A percentile compares a stretch with the other conserved stretches of the same genome.
These are phyloP conservation scores for cucumber (Cucumis sativus) DNA, from an alignment of 306 rosid genomes.

Conservation along the genomic window Cucumber_9930_V3 NC_026661.2:17305001-17305500, in stretches of 20 bases:
- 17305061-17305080: background rate
- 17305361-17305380: too few relatives aligned
- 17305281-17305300: background rate
- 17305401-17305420: too few relatives aligned
- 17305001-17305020: background rate
- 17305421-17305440: too few relatives aligned
- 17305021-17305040: background rate
- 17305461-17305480: too few relatives aligned
- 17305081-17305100: background rate
- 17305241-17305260: background rate
- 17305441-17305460: too few relatives aligned
- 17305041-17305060: background rate
- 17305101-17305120: background rate
- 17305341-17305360: background rate
- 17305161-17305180: too few relatives aligned
- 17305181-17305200: background rate
- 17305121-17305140: background rate
- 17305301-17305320: background rate
- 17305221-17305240: background rate
- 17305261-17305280: background rate
- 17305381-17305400: too few relatives aligned
- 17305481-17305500: too few relatives aligned
- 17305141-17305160: background rate
- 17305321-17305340: background rate
- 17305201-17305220: background rate